Conservation (phyloP, 2,329 filamentous ascomycete species). For the Didymella keratinophila region DNA sequence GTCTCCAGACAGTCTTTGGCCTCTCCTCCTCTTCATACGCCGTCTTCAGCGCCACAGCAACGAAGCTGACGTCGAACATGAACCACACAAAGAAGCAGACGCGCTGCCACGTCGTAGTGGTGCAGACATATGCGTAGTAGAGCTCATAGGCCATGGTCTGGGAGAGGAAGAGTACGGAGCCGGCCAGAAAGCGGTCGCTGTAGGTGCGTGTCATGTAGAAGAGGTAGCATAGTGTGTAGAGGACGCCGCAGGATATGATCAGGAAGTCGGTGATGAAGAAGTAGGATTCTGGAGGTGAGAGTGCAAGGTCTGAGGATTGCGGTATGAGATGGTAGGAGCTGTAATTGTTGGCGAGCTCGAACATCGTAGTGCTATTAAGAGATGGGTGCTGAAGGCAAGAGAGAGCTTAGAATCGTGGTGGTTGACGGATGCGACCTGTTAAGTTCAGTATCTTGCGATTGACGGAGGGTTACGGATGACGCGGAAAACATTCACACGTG, state of each 20-base stretch:
- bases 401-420: background rate
- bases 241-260: conserved; percentile 51
- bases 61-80: conserved; percentile 48
- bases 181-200: conserved; percentile 46
- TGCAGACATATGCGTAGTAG: conserved; percentile 51
- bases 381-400: background rate
- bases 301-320: conserved; percentile 58
- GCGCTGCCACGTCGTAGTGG: conserved; percentile 45
- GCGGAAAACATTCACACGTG: background rate
- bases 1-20: conserved; percentile 29
- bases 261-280: conserved; percentile 53
- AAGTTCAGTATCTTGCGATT: background rate
- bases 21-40: conserved; percentile 39
- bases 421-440: conserved; percentile 1
- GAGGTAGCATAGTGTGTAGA: conserved; percentile 53
- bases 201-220: conserved; percentile 52
- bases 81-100: conserved; percentile 52
- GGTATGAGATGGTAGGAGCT: conserved; percentile 60
- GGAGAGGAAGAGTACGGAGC: conserved; percentile 41
- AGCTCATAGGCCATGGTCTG: conserved; percentile 52
- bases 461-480: background rate
- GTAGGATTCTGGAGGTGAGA: conserved; percentile 51
- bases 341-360: conserved; percentile 40
- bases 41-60: conserved; percentile 40
- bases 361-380: conserved; percentile 29